Base-by-base conservation (phyloP, 805 yeast genomes). In the Ogataea siamensis region DNA sequence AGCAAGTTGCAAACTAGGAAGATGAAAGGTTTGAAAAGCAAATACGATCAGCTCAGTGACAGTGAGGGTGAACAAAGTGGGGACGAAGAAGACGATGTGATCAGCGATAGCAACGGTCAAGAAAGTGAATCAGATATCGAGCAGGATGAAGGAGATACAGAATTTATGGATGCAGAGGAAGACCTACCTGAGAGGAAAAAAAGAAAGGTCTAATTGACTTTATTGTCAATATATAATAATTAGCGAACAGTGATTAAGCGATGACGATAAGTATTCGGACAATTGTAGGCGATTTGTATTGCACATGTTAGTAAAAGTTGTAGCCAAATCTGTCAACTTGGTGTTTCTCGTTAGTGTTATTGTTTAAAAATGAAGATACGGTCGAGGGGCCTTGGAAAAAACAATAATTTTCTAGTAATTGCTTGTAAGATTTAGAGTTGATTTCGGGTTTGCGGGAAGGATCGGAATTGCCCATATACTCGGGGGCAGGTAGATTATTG, bases 11-110 rank as follows among this genome's bases (percentile, higher is more conserved):
- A 93, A 68, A 91, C 99, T 5, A 80, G 99, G 68, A 93, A 93
- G 79, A 87, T 93, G 96, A 93, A 93, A 74, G 99, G 99, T 62
- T 73, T 93, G 58, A 93, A 93, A 69, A 73, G 85, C 39, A 78
- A 76, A 61, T 89, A 74, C 54, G 96, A 89, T 60, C 96, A 87
- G 65, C 67, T 63, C 13, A 67, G 62, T 30, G 72, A 65, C 19
- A 76, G 68, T 17, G 78, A 75, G 28, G 82, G 73, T 35, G 78
- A 68, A 37, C 79, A 69, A 30, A 76, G 68, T 2, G 76, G 67
- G 25, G 61, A 43, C 16, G 52, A 47, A 10, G 63, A 45, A 12
- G 45, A 43, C 7, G 46, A 47, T 20, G 51, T 42, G 24, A 3
- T 22, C n/a, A 22, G 4, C 5, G 25, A 22, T 9, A 11, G 12